Evolutionary conservation across 2,329 filamentous ascomycete species (phyloP), one percentile per base, ranked within the genome.

Genomic region (Gnomoniopsis sp.): DNA sequence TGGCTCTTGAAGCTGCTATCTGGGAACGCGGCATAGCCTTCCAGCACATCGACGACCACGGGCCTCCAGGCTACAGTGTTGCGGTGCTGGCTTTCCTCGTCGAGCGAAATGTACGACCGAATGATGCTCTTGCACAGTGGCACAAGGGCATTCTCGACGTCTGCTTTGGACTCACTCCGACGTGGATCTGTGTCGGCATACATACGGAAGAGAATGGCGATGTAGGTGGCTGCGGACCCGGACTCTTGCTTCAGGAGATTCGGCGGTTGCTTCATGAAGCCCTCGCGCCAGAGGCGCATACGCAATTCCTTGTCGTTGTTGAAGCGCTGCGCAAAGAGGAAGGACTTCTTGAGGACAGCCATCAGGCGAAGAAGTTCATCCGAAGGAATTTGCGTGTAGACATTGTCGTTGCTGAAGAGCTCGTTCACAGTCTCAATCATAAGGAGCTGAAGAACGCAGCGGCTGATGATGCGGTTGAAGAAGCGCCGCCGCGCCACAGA

Each of bases 361-460:
- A 99, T 99, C 15, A 99, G 81, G 2, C 93, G 88, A 21, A 99
- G 81, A 0, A 99, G 85, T 70, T 98, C 92, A 11, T 84, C 78
- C 0, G 92, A 96, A 0, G 95, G 96, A 43, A 99, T 99, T 71
- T 96, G 88, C 6, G 87, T 82, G 71, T 99, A 99, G 17, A 99
- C 96, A 1, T 90, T 86, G 70, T 98, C 93, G 73, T 98, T 99
- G 66, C 92, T 96, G 78, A 99, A 99, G 51, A 99, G 86, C 74
- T 99, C 96, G 69, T 96, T 96, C 46, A 99, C 96, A 0, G 96
- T 99, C 74, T 99, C 96, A 67, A 99, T 99, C 92, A 99, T 99
- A 64, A 99, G 86, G 2, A 99, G 84, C 73, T 99, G 96, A 10
- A 99, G 80, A 3, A 99, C 96, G 71, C 95, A 99, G 65, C 96